Conservation (phyloP, 163 green algal genomes). For the Prototheca wickerhamii region DNA sequence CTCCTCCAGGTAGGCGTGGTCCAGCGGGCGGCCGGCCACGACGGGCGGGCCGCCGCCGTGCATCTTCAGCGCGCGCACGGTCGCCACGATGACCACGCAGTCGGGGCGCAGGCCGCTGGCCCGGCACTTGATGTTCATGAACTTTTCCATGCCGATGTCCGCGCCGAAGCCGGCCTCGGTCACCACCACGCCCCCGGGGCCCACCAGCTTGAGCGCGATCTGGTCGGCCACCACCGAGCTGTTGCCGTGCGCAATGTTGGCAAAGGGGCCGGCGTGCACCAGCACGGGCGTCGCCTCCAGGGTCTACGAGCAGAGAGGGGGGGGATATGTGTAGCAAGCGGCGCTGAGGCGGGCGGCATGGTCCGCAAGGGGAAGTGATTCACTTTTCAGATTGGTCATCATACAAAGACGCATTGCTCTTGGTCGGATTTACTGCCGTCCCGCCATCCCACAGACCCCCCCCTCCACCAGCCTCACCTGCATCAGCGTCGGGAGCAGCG, state of each 20-base stretch:
- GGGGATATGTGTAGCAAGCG: not conserved
- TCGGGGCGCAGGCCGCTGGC: conserved; percentile 59
- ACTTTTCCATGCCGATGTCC: conserved; percentile 98
- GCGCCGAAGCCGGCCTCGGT: conserved; percentile 96
- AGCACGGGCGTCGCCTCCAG: conserved; percentile 94
- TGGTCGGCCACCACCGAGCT: conserved; percentile 89
- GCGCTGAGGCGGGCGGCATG: not conserved
- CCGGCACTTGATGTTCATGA: conserved; percentile 98
- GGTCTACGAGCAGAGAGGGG: conserved; percentile 61
- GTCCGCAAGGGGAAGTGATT: not conserved
- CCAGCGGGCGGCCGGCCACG: conserved; percentile 72
- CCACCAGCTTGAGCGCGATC: conserved; percentile 87
- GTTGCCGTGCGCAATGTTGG: conserved; percentile 97
- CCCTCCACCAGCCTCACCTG: too few relatives aligned
- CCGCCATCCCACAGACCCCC: not conserved
- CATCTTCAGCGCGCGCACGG: conserved; percentile 96
- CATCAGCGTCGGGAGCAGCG: conserved; percentile 92
- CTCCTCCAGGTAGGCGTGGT: conserved; percentile 78
- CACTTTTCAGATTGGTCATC: not conserved
- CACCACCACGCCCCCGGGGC: conserved; percentile 76
- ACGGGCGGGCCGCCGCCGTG: conserved; percentile 88
- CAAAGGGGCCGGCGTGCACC: conserved; percentile 93
- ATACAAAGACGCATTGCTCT: not conserved
- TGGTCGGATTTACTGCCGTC: too few relatives aligned
- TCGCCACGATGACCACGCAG: conserved; percentile 87